These are phyloP conservation scores for Sclerotinia borealis DNA, from an alignment of 2,329 filamentous ascomycete genomes.

Conservation along the genomic window DNA sequence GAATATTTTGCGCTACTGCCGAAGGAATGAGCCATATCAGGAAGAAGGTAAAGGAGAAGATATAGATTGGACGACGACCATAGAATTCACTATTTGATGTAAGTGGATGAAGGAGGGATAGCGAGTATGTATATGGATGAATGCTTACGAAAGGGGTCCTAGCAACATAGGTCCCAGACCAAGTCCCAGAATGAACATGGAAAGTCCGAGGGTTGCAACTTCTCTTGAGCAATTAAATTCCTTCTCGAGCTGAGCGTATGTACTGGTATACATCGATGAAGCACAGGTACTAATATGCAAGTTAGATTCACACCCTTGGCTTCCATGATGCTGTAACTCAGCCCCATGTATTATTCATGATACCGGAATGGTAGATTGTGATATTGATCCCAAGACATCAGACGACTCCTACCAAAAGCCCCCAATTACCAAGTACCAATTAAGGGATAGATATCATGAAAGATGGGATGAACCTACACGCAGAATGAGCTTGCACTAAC, in stretches of 20 bases:
- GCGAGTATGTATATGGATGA: slow-evolving; percentile 12
- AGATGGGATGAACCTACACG: slow-evolving; percentile 56
- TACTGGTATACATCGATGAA: slow-evolving; percentile 83
- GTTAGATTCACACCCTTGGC: background rate
- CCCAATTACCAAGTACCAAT: background rate
- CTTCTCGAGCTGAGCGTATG: slow-evolving; percentile 67
- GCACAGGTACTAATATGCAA: slow-evolving; percentile 59
- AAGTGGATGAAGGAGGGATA: slow-evolving; percentile 2
- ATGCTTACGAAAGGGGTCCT: slow-evolving; percentile 44
- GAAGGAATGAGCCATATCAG: slow-evolving; percentile 76
- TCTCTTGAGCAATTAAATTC: slow-evolving; percentile 68
- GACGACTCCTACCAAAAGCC: background rate
- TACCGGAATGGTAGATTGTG: background rate
- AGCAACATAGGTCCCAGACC: slow-evolving; percentile 51
- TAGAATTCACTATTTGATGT: slow-evolving; percentile 53
- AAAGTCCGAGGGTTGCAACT: slow-evolving; percentile 74
- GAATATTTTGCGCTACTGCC: slow-evolving; percentile 74
- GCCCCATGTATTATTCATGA: background rate
- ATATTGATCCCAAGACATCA: background rate
- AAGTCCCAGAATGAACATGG: slow-evolving; percentile 75
- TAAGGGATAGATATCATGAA: background rate
- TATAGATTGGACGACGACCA: slow-evolving; percentile 74
- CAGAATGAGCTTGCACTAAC: slow-evolving; percentile 70
- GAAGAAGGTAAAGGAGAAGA: slow-evolving; percentile 67
- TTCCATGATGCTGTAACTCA: background rate